These are phyloP conservation scores for Marvania coccoides DNA, from an alignment of 139 green algal species.

Conservation along the genomic window DNA sequence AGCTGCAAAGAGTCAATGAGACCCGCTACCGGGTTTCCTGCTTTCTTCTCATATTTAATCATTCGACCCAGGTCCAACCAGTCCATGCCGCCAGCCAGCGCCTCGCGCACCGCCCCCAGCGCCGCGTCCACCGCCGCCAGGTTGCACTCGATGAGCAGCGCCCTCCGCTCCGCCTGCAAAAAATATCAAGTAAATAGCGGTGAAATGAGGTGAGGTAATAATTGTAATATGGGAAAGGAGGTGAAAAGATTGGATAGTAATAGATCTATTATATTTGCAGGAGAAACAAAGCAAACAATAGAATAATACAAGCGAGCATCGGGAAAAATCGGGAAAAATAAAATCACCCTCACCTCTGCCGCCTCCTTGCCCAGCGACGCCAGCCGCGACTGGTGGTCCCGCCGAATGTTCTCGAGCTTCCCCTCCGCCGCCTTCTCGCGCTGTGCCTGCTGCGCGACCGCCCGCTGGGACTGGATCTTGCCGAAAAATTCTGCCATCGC, in stretches of 20 bases:
- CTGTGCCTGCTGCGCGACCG: conserved; percentile 35
- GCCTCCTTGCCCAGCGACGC: conserved; percentile 56
- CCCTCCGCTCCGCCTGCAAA: conserved; percentile 27
- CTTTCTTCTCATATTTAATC: conserved; percentile 58
- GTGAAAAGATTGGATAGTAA: too few relatives aligned
- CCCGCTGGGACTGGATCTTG: conserved; percentile 74
- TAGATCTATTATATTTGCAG: too few relatives aligned
- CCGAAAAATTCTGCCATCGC: conserved; percentile 88
- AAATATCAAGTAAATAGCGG: too few relatives aligned
- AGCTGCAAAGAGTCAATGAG: conserved; percentile 74
- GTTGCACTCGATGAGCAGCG: conserved; percentile 80
- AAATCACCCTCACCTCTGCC: conserved; percentile 36
- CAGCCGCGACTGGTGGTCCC: conserved; percentile 61
- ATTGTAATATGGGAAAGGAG: too few relatives aligned
- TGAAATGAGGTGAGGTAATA: too few relatives aligned
- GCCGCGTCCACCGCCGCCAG: conserved; percentile 76
- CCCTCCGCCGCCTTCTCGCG: conserved; percentile 50
- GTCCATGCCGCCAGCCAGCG: conserved; percentile 77
- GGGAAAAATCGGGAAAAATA: too few relatives aligned
- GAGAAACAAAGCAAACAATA: too few relatives aligned
- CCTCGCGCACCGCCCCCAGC: conserved; percentile 72
- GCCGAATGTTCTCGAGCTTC: conserved; percentile 71
- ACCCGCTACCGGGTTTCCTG: conserved; percentile 85
- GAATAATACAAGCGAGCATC: too few relatives aligned
- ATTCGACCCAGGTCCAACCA: conserved; percentile 76